phyloP scores from a whole-genome alignment of 2,329 filamentous ascomycete genomes.

The Talaromyces sp. region DNA sequence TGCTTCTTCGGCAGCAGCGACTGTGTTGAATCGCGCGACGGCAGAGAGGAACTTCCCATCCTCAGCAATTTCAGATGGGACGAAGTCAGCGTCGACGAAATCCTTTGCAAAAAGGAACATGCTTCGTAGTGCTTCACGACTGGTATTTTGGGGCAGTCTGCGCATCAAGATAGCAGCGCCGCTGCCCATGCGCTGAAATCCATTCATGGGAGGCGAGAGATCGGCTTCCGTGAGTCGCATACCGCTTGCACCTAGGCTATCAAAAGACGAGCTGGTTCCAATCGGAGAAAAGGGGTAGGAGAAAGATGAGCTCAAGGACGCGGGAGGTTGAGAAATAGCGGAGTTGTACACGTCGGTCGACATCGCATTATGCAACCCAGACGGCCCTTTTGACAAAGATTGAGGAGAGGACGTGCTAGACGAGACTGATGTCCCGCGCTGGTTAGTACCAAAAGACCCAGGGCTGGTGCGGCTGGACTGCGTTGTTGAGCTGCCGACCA shows the following conservation, averaged over 20 bases:
- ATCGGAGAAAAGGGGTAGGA: constrained; percentile 39
- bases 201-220: constrained; percentile 35
- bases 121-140: constrained; percentile 56
- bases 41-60: constrained; percentile 57
- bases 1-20: constrained; percentile 58
- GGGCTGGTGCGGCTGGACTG: constrained; percentile 43
- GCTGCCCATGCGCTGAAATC: constrained; percentile 30
- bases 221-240: constrained; percentile 38
- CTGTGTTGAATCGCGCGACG: constrained; percentile 57
- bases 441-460: constrained; percentile 39
- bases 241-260: constrained; percentile 28
- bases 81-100: constrained; percentile 57
- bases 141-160: constrained; percentile 58
- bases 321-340: constrained; percentile 35
- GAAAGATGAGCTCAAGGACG: constrained; percentile 35
- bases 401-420: constrained; percentile 40
- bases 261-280: constrained; percentile 37
- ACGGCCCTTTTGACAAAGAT: constrained; percentile 34
- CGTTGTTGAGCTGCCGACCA: constrained; percentile 42
- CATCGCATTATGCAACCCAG: constrained; percentile 43
- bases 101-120: constrained; percentile 66
- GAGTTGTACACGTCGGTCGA: constrained; percentile 44
- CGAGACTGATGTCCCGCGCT: constrained; percentile 39
- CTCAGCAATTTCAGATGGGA: constrained; percentile 53
- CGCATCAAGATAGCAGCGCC: constrained; percentile 54